These are phyloP conservation scores for Lentinus brumalis DNA, from an alignment of 768 basidiomycete genomes.

Conservation along the genomic window DNA sequence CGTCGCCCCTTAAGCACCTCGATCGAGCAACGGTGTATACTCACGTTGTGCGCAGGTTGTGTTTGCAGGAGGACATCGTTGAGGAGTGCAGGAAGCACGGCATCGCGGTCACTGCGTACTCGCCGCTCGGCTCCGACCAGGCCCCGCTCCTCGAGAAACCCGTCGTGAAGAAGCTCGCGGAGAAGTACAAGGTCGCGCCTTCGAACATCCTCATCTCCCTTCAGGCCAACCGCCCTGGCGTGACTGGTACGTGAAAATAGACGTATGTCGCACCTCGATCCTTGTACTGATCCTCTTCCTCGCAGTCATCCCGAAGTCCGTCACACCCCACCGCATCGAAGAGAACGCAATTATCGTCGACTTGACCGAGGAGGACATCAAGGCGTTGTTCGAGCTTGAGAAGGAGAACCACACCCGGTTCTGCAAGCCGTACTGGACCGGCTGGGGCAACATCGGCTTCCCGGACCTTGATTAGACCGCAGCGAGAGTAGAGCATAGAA, in stretches of 20 bases:
- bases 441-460: slow-evolving; percentile 65
- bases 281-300: slow-evolving; percentile 20
- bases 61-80: slow-evolving; percentile 67
- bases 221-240: slow-evolving; percentile 66
- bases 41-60: slow-evolving; percentile 42
- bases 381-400: slow-evolving; percentile 58
- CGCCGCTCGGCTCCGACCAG: slow-evolving; percentile 72
- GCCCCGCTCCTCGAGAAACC: slow-evolving; percentile 67
- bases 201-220: slow-evolving; percentile 74
- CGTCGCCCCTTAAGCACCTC: slow-evolving; percentile 21
- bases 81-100: slow-evolving; percentile 62
- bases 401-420: slow-evolving; percentile 65
- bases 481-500: neutral
- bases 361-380: slow-evolving; percentile 61
- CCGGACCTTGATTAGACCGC: slow-evolving; percentile 26
- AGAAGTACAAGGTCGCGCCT: slow-evolving; percentile 57
- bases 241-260: slow-evolving; percentile 43
- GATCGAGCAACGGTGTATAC: neutral
- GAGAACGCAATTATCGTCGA: slow-evolving; percentile 64
- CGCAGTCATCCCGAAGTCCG: slow-evolving; percentile 74
- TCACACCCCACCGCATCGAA: slow-evolving; percentile 65
- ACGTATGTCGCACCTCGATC: slow-evolving; percentile 5
- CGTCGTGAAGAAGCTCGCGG: slow-evolving; percentile 61
- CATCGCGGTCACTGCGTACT: slow-evolving; percentile 77
- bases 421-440: slow-evolving; percentile 66